Base-by-base conservation (phyloP, 225 moss, liverwort and hornwort species). In the Bryoerythrophyllum caledonicum region DNA sequence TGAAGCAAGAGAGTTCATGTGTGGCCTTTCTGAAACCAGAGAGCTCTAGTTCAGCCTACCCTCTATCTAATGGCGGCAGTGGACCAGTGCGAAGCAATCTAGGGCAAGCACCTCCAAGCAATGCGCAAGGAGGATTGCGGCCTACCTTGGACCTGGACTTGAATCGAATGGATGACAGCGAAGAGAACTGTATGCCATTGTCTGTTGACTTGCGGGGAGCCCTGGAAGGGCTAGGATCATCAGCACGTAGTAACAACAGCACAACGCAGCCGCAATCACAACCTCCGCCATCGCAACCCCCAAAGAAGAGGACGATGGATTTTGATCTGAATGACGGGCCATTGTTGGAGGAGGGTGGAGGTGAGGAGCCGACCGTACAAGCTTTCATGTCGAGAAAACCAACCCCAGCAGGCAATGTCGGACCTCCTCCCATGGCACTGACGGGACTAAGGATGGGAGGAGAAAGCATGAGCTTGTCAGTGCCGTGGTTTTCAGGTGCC, bases 251-350 rank as follows among this genome's bases (percentile, higher is more conserved):
- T 78, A 88, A 89, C 74, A 88, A 88, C 63, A 93, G 87, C 77
- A 89, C 92, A 21, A 90, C 94, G 7, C 83, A 83, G 28, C 83
- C 82, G 62, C 81, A 81, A 71, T 81, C 84, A 16, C 84, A 84
- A 40, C 81, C 78, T 56, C 71, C 32, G 49, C 73, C 61, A 48
- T 65, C 81, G 13, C 84, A 84, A 60, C 81, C 71, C 5, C 81
- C 71, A 5, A 83, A 75, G 32, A 86, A 91, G 30, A 89, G 90
- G 59, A 84, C 90, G 34, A 79, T 99, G 80, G 93, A 99, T 75
- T 92, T 99, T 48, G 97, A 99, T 79, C 80, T 99, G 17, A 99
- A 99, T 69, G 93, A 99, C 68, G 97, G 97, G 5, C 97, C 94
- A 27, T 89, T 78, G 25, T 85, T 79, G 60, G 97, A 99, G 64